Evolutionary conservation across 2,329 filamentous ascomycete species (phyloP), one percentile per base, ranked within the genome.

Genomic region (Fusarium abutilonis): DNA sequence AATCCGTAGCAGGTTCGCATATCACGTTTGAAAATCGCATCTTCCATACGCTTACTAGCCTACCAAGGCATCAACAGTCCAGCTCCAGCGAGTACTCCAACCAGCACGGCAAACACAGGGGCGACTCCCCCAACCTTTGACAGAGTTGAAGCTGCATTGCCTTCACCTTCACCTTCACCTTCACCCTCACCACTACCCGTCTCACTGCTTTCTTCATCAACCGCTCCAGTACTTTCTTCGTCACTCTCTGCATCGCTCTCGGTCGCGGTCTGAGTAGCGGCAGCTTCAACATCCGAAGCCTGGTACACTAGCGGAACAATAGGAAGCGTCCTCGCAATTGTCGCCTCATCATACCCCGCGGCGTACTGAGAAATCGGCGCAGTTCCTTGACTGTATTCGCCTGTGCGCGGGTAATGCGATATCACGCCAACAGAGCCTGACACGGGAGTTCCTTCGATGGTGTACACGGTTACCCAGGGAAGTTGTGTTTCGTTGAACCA

Each of bases 51-150:
- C 21, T 21, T 1, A 2, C 3, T 3, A 31, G 9, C 17, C 64
- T 23, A 67, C 57, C 66, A 69, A 13, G 57, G 34, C 21, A 56
- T 47, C 21, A 70, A 14, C 2, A 65, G 21, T 4, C 67, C 56
- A 11, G 55, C 46, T 7, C 63, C 64, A 9, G 48, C 47, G 13
- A 68, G 21, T n/a, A 67, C 8, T 1, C 56, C 49, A n/a, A 41
- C 43, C 0, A 54, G 9, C 8, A 66, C 28, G 0, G 49, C 48
- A 3, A 52, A 8, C 4, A 52, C 19, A 3, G 56, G 42, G 1
- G 14, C 17, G 35, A 58, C 1, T 4, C 52, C 28, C 10, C 28
- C 32, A 1, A 35, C 14, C 10, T 7, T 28, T 3, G 31, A 15
- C 4, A 34, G 9, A n/a, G 39, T 2, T 1, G 50, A 40, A 7